phyloP scores from a whole-genome alignment of 2,329 filamentous ascomycete genomes.

The Aspergillus sojae region DNA sequence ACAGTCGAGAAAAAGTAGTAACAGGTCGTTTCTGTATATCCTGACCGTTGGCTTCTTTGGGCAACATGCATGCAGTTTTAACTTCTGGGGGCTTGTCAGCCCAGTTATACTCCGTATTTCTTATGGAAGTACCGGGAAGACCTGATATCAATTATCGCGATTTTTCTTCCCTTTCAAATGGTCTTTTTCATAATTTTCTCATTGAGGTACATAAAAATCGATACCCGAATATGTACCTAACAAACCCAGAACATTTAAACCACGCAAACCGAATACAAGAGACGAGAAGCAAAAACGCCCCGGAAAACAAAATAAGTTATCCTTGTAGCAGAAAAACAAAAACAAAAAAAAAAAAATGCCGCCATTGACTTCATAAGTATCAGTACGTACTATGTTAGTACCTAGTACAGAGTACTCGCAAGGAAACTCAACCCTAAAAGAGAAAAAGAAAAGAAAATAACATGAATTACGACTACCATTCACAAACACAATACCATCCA shows the following conservation, averaged over 20 bases:
- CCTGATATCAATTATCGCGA: background rate
- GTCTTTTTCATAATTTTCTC: background rate
- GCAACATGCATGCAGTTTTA: slow-evolving; percentile 12
- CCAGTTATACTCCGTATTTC: background rate
- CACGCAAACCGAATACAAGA: background rate
- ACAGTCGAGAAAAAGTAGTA: background rate
- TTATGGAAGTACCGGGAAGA: background rate
- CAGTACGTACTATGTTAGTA: too few relatives aligned
- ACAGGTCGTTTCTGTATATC: background rate
- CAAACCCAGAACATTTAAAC: background rate
- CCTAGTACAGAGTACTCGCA: background rate
- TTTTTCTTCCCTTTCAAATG: background rate
- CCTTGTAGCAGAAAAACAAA: too few relatives aligned
- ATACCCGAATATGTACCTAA: background rate
- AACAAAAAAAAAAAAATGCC: too few relatives aligned
- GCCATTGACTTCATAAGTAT: too few relatives aligned
- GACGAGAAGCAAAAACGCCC: background rate
- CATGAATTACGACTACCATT: background rate
- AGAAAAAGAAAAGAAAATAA: background rate
- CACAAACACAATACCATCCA: background rate
- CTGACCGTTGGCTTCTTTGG: slow-evolving; percentile 15
- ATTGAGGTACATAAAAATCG: background rate
- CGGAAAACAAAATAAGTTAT: background rate
- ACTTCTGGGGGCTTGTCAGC: background rate
- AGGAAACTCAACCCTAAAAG: background rate